Base-by-base conservation (phyloP, 2,329 filamentous ascomycete species). In the Pseudopyricularia cyperi region DNA sequence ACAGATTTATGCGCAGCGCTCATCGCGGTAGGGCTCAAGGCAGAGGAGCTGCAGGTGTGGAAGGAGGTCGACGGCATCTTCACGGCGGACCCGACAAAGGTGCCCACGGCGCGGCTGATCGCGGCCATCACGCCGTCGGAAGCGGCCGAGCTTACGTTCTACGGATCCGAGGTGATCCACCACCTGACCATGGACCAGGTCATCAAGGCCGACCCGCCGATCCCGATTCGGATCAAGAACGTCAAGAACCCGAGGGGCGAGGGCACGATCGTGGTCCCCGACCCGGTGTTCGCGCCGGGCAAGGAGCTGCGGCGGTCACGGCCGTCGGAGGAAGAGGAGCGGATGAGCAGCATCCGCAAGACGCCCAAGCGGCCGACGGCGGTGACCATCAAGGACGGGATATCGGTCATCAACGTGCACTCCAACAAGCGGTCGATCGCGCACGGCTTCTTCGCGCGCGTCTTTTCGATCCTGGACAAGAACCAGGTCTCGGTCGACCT, bases 181-280 rank as follows among this genome's bases (percentile, higher is more conserved):
- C 93, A 95, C 58, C 85, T 96, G 65, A 98, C 93, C 61, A 97
- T 98, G 90, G 91, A 97, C 70, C 93, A 97, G 69, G 82, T 85
- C 57, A 89, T 93, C 63, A 86, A 87, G 61, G 87, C 87, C n/a
- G 69, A 73, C 24, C 81, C 81, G 1, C 83, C 84, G 50, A 93
- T 93, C 61, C 86, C 83, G 15, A 90, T 93, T 61, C 85, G 88
- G 57, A 93, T 93, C 70, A 93, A 93, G 73, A 94, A 94, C 62
- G 87, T 94, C 64, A 90, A 89, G 72, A 93, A 93, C 64, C 86
- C 87, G 0, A 77, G 81, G 44, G 86, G 85, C 53, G 79, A 79
- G 50, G 88, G 88, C 57, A 93, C 88, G 51, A 79, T 90, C 59
- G 86, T 94, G 57, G 80, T 91, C 55, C 93, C 93, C 0, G 88